Evolutionary conservation across 345 rosid genomes (phyloP).

Genomic region (Melastoma malabathricum): DNA sequence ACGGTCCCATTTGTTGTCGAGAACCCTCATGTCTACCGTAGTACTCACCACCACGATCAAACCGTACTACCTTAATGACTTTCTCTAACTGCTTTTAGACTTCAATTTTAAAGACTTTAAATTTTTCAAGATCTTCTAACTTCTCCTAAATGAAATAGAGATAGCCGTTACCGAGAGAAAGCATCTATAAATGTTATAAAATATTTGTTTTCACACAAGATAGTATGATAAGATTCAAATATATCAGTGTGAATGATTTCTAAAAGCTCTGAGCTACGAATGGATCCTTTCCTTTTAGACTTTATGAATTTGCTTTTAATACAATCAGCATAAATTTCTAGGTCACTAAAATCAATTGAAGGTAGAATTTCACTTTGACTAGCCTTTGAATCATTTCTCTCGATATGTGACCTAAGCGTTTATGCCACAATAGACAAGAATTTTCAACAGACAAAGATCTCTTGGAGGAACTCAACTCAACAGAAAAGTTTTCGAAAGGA

Average conservation of each 20-base stretch:
- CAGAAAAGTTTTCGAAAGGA: no score
- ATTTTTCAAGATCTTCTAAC: background rate
- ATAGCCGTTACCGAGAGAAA: background rate
- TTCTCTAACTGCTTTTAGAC: constrained; percentile 3
- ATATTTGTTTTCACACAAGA: background rate
- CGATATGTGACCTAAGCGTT: no score
- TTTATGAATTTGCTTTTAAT: no score
- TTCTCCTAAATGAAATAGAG: constrained; percentile 1
- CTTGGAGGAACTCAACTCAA: no score
- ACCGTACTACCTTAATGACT: background rate
- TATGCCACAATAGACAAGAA: no score
- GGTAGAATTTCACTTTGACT: no score
- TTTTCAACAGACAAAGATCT: no score
- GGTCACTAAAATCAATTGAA: no score
- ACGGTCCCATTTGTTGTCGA: constrained; percentile 4
- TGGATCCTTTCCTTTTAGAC: no score
- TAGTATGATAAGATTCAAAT: background rate
- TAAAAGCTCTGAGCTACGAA: no score
- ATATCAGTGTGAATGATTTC: constrained; percentile 1
- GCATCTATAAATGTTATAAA: constrained; percentile 9
- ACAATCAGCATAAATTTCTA: no score
- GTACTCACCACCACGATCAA: background rate
- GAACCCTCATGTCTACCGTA: background rate
- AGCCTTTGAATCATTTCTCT: no score
- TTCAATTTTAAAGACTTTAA: background rate